Evolutionary conservation across 768 basidiomycete species (phyloP).

Genomic region (Serendipita sp.): DNA sequence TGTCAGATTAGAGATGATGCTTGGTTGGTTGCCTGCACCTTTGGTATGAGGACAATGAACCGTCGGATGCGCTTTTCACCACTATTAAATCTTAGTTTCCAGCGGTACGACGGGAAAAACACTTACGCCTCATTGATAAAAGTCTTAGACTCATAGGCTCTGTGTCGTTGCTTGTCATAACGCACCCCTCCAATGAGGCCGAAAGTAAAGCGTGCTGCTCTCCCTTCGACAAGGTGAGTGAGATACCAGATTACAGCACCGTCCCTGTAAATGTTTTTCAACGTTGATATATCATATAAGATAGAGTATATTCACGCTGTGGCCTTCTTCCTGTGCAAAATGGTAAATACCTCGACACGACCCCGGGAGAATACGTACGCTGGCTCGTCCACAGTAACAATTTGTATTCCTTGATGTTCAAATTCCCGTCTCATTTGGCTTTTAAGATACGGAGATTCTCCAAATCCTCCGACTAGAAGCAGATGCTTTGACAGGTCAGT

Average conservation of each 20-base stretch:
- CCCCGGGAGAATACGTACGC: background rate
- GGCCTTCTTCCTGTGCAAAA: background rate
- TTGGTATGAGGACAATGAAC: no score
- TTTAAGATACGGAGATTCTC: background rate
- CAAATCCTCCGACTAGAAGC: background rate
- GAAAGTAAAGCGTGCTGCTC: background rate
- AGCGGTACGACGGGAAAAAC: no score
- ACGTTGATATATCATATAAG: background rate
- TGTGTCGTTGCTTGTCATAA: background rate
- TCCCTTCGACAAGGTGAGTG: background rate
- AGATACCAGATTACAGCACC: slow-evolving; percentile 5
- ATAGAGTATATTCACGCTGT: background rate
- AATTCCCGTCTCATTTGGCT: background rate
- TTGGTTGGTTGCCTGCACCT: no score
- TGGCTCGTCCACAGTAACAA: background rate
- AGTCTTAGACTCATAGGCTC: background rate
- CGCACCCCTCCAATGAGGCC: background rate
- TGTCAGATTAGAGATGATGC: no score
- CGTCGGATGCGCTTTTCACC: no score
- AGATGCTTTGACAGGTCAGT: background rate
- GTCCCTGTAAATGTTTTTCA: background rate
- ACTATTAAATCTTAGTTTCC: no score
- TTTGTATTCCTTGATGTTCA: background rate
- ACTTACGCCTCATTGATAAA: no score
- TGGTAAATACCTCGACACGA: background rate